These are phyloP conservation scores for Trametes coccinea DNA, from an alignment of 768 basidiomycete species.

Conservation along the genomic window DNA sequence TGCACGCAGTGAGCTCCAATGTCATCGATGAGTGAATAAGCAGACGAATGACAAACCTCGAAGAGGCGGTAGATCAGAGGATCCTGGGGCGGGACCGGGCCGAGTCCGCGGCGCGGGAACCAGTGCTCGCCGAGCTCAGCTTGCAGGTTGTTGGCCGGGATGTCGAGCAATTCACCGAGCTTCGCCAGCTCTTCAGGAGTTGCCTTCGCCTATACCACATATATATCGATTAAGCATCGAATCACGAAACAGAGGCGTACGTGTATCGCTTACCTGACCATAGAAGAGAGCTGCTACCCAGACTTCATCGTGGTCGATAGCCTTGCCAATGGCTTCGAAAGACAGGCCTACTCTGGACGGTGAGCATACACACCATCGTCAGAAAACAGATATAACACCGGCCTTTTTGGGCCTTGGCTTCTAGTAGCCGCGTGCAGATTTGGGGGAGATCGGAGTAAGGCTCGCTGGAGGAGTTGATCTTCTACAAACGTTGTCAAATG, in stretches of 20 bases:
- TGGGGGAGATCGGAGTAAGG: constrained; percentile 42
- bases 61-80: constrained; percentile 82
- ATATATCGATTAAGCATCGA: not conserved
- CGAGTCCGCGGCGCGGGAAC: constrained; percentile 75
- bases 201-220: constrained; percentile 61
- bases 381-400: not conserved
- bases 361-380: not conserved
- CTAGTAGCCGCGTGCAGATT: constrained; percentile 51
- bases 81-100: constrained; percentile 72
- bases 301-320: constrained; percentile 71
- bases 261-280: constrained; percentile 55
- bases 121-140: constrained; percentile 60
- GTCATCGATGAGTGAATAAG: not conserved
- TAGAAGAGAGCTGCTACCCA: constrained; percentile 85
- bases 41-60: constrained; percentile 50
- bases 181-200: constrained; percentile 56
- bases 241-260: not conserved
- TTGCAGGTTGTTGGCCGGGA: constrained; percentile 42
- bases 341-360: constrained; percentile 49
- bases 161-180: constrained; percentile 50
- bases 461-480: constrained; percentile 25
- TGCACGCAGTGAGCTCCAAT: not conserved
- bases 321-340: constrained; percentile 67
- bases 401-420: constrained; percentile 71
- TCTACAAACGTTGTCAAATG: constrained; percentile 8